Percentiles rank a stretch among this genome's conserved stretches.
phyloP scores from a whole-genome alignment of 441 rosid genomes.

The Kokia cookei region DNA sequence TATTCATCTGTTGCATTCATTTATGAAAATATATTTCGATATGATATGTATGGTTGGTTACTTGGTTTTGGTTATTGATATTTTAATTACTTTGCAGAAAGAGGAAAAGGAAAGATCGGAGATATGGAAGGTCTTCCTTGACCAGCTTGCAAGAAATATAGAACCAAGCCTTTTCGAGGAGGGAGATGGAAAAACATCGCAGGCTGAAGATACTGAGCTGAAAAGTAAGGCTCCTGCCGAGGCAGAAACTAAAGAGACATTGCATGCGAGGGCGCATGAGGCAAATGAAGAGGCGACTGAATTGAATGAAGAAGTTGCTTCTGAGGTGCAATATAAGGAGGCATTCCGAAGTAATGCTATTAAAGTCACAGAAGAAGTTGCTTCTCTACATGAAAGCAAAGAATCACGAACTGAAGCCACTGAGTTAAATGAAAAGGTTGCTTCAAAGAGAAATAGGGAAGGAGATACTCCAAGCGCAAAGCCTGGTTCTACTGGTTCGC shows the following conservation, averaged over 20 bases:
- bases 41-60: constrained; percentile 4
- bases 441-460: constrained; percentile 26
- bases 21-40: neutral
- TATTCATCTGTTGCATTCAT: neutral
- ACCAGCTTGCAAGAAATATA: constrained; percentile 23
- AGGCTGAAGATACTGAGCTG: constrained; percentile 1
- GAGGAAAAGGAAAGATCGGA: constrained; percentile 62
- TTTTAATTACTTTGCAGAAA: constrained; percentile 28
- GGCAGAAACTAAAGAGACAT: constrained; percentile 7
- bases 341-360: neutral
- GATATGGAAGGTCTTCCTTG: constrained; percentile 52
- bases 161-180: constrained; percentile 18
- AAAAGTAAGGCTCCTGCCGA: constrained; percentile 1
- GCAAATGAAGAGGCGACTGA: neutral
- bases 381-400: constrained; percentile 14
- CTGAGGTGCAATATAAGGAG: neutral
- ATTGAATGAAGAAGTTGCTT: neutral
- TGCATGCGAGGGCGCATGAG: neutral
- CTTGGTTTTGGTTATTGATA: constrained; percentile 12
- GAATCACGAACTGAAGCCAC: constrained; percentile 22
- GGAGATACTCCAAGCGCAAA: constrained; percentile 31
- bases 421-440: constrained; percentile 16
- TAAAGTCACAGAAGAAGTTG: neutral
- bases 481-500: constrained; percentile 26
- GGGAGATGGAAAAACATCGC: neutral